These are phyloP conservation scores for Fragaria ananassa DNA, from an alignment of 306 rosid genomes.

Conservation along the genomic window DNA sequence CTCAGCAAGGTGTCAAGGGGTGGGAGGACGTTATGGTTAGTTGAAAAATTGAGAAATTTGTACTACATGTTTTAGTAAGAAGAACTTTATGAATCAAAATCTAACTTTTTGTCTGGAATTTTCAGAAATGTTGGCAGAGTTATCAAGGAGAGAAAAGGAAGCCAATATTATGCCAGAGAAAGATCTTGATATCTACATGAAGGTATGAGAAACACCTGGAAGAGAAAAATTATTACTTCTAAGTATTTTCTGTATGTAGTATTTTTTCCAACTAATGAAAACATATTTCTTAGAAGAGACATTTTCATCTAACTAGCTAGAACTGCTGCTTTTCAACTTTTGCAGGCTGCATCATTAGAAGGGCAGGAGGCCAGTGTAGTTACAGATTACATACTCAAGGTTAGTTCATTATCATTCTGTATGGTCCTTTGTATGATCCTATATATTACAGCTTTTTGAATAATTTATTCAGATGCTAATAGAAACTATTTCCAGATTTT, in stretches of 20 bases:
- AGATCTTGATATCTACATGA: conserved; percentile 66
- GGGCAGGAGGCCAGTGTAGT: conserved; percentile 68
- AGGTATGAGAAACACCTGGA: conserved; percentile 32
- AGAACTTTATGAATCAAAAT: neutral
- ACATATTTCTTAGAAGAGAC: neutral
- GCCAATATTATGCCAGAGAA: conserved; percentile 64
- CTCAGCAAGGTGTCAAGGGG: conserved; percentile 88
- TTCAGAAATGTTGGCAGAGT: conserved; percentile 58
- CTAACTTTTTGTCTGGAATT: neutral
- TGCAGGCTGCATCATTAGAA: conserved; percentile 64
- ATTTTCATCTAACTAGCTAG: neutral
- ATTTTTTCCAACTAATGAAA: neutral
- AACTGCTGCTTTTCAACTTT: conserved; percentile 1
- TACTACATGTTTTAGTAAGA: neutral
- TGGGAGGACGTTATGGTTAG: conserved; percentile 65
- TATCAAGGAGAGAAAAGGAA: conserved; percentile 62
- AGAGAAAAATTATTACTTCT: neutral
- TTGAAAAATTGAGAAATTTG: neutral
- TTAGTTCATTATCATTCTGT: conserved; percentile 7
- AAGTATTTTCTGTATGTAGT: neutral
- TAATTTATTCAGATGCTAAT: neutral
- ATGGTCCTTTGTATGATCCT: neutral
- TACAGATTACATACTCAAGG: conserved; percentile 79
- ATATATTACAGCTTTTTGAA: neutral
- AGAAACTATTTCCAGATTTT: conserved; percentile 25